These are phyloP conservation scores for Pseudogymnoascus sp. DNA, from an alignment of 2,329 filamentous ascomycete genomes.

Conservation along the genomic window DNA sequence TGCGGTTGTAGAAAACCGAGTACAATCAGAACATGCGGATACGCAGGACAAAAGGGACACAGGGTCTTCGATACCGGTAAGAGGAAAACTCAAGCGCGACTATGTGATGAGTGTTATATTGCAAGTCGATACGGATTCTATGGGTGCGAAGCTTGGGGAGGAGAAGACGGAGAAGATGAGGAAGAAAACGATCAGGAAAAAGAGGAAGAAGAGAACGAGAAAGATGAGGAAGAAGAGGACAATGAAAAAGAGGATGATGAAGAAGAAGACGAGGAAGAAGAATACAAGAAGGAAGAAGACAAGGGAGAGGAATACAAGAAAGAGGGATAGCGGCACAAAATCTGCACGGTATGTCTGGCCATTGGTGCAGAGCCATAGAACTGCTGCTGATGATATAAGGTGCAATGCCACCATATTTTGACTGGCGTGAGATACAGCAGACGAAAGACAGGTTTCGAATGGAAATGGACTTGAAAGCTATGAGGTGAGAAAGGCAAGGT, in stretches of 20 bases:
- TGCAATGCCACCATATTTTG: not conserved
- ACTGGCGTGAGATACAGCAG: not conserved
- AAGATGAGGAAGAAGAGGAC: no score
- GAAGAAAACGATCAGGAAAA: no score
- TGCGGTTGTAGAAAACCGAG: not conserved
- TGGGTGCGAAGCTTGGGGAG: not conserved
- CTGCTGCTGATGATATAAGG: not conserved
- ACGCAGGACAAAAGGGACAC: not conserved
- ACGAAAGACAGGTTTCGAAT: not conserved
- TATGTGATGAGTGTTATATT: not conserved
- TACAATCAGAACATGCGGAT: not conserved
- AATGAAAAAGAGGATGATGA: no score
- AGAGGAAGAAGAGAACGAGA: no score
- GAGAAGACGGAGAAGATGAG: no score
- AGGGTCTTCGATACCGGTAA: not conserved
- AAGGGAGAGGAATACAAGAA: not conserved
- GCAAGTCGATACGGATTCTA: not conserved
- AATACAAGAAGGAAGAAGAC: not conserved
- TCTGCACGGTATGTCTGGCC: not conserved
- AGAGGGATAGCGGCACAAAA: no score
- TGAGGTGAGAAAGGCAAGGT: not conserved
- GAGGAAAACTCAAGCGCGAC: no score
- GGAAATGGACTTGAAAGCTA: not conserved
- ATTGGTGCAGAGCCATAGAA: not conserved
- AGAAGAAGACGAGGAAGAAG: not conserved